Evolutionary conservation across 1,139 yeast species (phyloP).

Genomic region (Yamadazyma buinensis): DNA sequence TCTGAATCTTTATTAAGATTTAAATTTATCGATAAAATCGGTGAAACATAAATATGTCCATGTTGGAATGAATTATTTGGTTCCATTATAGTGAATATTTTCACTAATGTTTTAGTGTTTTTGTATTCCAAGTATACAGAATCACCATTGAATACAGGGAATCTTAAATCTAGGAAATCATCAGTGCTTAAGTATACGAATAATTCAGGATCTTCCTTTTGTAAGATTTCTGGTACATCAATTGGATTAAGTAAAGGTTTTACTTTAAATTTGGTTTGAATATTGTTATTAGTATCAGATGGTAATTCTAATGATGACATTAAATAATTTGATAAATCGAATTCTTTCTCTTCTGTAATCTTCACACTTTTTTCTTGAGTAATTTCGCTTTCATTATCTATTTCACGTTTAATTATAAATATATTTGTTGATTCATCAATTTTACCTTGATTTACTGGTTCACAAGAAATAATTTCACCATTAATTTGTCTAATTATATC

Average conservation of each 20-base stretch:
- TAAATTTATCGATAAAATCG: conserved; percentile 56
- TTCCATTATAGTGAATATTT: conserved; percentile 59
- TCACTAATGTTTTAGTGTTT: conserved; percentile 31
- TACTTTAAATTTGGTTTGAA: conserved; percentile 17
- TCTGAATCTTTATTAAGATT: conserved; percentile 28
- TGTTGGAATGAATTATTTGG: conserved; percentile 45
- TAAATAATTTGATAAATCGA: conserved; percentile 37
- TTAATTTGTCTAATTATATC: conserved; percentile 39
- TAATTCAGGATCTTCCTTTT: conserved; percentile 39
- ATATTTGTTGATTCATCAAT: conserved; percentile 41
- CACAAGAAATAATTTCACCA: conserved; percentile 58
- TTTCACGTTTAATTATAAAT: conserved; percentile 43
- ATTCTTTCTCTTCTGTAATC: conserved; percentile 10
- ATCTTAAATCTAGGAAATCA: conserved; percentile 54
- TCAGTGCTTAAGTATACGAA: conserved; percentile 51
- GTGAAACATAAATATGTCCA: conserved; percentile 55
- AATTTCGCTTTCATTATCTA: background rate
- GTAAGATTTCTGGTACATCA: conserved; percentile 27
- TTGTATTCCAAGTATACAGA: conserved; percentile 39
- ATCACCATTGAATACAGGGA: conserved; percentile 66
- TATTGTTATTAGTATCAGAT: conserved; percentile 9
- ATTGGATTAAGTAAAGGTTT: conserved; percentile 30
- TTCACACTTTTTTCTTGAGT: too few species aligned
- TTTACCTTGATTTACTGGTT: conserved; percentile 72
- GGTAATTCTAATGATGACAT: conserved; percentile 26